phyloP scores from a whole-genome alignment of 176 grass and related monocot species.

The Aegilops sharonensis region DNA sequence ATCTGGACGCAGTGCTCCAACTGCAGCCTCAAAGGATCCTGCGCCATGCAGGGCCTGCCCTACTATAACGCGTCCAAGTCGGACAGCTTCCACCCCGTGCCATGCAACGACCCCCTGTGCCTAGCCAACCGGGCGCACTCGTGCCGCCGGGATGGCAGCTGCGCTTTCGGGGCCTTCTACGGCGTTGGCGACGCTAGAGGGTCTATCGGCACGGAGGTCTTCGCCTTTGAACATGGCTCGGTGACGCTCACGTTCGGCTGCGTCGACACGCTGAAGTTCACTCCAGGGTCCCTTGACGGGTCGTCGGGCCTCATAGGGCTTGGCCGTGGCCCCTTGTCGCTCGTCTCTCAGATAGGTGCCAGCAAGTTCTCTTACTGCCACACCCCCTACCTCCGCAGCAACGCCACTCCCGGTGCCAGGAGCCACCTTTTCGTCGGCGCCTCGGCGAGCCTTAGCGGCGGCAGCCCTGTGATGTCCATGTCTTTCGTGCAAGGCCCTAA shows the following conservation, averaged over 20 bases:
- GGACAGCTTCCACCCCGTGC: neutral
- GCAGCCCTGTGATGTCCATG: neutral
- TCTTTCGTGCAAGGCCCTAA: neutral
- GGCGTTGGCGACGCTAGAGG: neutral
- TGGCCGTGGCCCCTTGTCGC: slow-evolving; percentile 1
- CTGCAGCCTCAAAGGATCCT: neutral
- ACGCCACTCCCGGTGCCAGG: neutral
- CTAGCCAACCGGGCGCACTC: neutral
- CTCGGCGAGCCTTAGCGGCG: neutral
- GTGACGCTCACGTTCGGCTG: neutral
- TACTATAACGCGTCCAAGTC: slow-evolving; percentile 14
- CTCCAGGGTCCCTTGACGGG: neutral
- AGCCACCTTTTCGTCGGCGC: neutral
- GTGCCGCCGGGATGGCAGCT: neutral
- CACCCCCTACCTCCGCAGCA: neutral
- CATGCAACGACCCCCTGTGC: neutral
- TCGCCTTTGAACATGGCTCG: neutral
- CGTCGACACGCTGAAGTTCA: neutral
- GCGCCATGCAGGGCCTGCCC: slow-evolving; percentile 4
- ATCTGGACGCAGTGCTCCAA: slow-evolving; percentile 76
- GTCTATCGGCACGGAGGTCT: neutral
- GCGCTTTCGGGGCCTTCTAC: neutral
- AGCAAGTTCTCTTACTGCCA: slow-evolving; percentile 33
- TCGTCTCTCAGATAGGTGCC: neutral
- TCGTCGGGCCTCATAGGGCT: slow-evolving; percentile 25